These are phyloP conservation scores for Chionographis japonica DNA, from an alignment of 106 monocot species.

Conservation along the genomic window DNA sequence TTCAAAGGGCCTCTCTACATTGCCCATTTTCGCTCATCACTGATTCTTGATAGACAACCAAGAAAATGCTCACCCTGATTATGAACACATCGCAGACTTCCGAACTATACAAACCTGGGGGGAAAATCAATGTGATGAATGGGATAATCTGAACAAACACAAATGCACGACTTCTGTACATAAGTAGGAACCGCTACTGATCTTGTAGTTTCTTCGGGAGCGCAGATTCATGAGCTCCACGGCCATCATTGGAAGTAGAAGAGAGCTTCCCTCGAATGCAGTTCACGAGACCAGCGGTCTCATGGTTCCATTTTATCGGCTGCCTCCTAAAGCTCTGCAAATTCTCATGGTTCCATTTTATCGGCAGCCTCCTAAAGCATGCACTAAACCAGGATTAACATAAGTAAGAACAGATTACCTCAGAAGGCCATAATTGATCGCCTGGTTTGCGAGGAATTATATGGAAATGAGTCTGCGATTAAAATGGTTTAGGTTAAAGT, in stretches of 20 bases:
- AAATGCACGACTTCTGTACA: no score
- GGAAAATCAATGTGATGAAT: no score
- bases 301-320: constrained; percentile 30
- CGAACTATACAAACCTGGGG: no score
- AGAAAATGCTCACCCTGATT: no score
- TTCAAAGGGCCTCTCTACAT: no score
- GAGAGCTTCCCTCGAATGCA: constrained; percentile 33
- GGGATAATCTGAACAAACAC: no score
- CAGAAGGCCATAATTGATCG: constrained; percentile 75
- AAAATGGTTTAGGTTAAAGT: background rate
- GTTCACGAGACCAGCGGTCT: constrained; percentile 30
- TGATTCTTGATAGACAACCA: no score
- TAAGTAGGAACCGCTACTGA: no score
- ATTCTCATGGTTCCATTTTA: constrained; percentile 27
- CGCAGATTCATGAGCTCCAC: constrained; percentile 10
- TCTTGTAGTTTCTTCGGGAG: no score
- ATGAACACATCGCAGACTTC: no score
- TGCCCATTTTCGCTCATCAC: no score
- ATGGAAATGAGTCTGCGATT: constrained; percentile 86
- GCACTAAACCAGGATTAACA: background rate
- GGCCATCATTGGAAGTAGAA: constrained; percentile 6
- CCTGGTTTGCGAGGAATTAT: constrained; percentile 86
- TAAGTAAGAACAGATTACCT: constrained; percentile 34
- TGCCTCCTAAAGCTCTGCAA: constrained; percentile 49
- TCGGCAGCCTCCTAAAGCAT: constrained; percentile 31